Evolutionary conservation across 2,329 filamentous ascomycete species (phyloP), one percentile per base, ranked within the genome.

Genomic region (Alternaria alternata): DNA sequence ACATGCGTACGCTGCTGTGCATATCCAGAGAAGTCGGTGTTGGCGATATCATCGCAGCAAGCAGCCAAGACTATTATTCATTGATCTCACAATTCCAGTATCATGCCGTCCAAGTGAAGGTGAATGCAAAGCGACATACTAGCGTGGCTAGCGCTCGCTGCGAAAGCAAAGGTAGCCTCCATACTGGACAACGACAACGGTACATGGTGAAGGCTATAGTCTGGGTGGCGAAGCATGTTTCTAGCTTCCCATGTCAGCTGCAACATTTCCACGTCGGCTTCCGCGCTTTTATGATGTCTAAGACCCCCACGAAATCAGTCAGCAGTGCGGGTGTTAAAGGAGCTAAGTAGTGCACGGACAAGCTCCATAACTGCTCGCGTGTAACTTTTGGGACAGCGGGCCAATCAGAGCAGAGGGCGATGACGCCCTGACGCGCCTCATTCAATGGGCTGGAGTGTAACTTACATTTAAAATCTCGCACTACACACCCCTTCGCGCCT

Each of bases 331-430:
- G 44, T 51, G 44, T 41, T 20, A 20, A 24, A 24, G 28, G 38
- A 58, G 51, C 58, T 57, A 54, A 49, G 14, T 9, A 41, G 47
- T 55, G 63, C 63, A 63, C 63, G 57, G 57, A 28, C 55, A 63
- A 36, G 30, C 44, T 51, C 61, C 22, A 60, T 59, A 58, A 54
- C 55, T 60, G 59, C 62, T 64, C 57, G 65, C 63, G 65, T 68
- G 65, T 59, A 55, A 66, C 65, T 66, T 59, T 34, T n/a, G 46
- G 44, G 44, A 12, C 54, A 18, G 36, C 53, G 39, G 24, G 26
- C 65, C 65, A 66, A 68, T 68, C 30, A 61, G 49, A 18, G 43
- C n/a, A 28, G 16, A 41, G 47, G 46, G 51, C 59, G 48, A 58
- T 66, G 61, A 64, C 59, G 59, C 64, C 56, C 54, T 51, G 61